These are phyloP conservation scores for Pythium rishiriense DNA, from an alignment of 352 stramenopile genomes.

Conservation along the genomic window DNA sequence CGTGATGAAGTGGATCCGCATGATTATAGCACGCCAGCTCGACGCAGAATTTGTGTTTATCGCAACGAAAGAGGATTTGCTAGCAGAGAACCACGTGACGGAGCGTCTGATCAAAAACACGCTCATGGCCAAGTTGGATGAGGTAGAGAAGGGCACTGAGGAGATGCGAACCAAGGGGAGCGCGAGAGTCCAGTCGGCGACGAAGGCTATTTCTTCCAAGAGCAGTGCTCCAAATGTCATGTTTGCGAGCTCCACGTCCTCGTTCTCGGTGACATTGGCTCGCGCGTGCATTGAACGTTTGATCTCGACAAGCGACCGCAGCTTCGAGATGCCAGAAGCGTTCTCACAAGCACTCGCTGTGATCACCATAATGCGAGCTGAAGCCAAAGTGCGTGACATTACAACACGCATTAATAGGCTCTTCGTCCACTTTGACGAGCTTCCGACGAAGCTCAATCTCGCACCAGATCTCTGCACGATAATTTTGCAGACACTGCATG, in stretches of 20 bases:
- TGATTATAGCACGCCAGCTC: not conserved
- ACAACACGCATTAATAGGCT: not conserved
- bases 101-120: not conserved
- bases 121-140: not conserved
- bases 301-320: constrained; percentile 4
- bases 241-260: constrained; percentile 4
- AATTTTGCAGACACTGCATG: constrained; percentile 17
- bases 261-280: not conserved
- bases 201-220: no score
- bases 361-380: not conserved
- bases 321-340: constrained; percentile 15
- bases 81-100: not conserved
- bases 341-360: constrained; percentile 4
- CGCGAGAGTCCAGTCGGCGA: no score
- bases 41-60: not conserved
- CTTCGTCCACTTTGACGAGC: not conserved
- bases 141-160: no score
- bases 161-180: not conserved
- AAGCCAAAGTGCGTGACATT: not conserved
- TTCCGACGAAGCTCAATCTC: not conserved
- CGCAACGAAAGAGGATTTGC: not conserved
- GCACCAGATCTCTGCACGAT: not conserved
- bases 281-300: not conserved
- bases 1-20: not conserved
- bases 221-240: not conserved